Base-by-base conservation (phyloP, 768 basidiomycete genomes). In the Xerocomus spinulosus region DNA sequence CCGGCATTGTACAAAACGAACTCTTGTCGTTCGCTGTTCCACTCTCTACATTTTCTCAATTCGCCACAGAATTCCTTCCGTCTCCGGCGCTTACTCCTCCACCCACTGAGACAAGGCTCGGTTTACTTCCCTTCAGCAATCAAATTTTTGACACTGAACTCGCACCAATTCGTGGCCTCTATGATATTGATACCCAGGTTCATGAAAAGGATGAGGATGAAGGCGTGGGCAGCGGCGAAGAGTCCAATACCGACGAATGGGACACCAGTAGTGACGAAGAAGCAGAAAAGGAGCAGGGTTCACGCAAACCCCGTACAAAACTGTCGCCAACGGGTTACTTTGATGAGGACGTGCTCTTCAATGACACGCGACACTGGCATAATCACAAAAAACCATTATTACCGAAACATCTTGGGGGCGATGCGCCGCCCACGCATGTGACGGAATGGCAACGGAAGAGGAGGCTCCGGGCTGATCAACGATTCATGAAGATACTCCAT, bases 301-400 rank as follows among this genome's bases (percentile, higher is more conserved):
- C 30, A 26, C 18, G 2, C 9, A 34, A 42, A 30, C 1, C 4
- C 8, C 6, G 10, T 0, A 2, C 25, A 0, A 49, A 50, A 24
- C 38, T 35, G 8, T 34, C 42, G 21, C 25, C 25, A 7, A 48
- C 55, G 3, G 46, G 40, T 24, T 66, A 62, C 39, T 64, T 76
- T 38, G 68, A 73, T 38, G 75, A 78, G 54, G 70, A 67, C 2
- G 53, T 50, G 6, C 54, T 69, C 9, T 81, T 79, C 61, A 57
- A 64, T 5, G 84, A 85, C 52, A 73, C 70, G 0, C 69, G 62
- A 15, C 83, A 83, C 55, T 84, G 84, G 84, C 83, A 85, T 53
- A 78, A 73, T 45, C 61, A 67, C 44, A 60, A 63, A 34, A 74
- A 64, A 26, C 45, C 76, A 0, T 68, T 84, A 18, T 58, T 85